These are phyloP conservation scores for Yamadazyma aaseri DNA, from an alignment of 1,139 yeast species.

Conservation along the genomic window DNA sequence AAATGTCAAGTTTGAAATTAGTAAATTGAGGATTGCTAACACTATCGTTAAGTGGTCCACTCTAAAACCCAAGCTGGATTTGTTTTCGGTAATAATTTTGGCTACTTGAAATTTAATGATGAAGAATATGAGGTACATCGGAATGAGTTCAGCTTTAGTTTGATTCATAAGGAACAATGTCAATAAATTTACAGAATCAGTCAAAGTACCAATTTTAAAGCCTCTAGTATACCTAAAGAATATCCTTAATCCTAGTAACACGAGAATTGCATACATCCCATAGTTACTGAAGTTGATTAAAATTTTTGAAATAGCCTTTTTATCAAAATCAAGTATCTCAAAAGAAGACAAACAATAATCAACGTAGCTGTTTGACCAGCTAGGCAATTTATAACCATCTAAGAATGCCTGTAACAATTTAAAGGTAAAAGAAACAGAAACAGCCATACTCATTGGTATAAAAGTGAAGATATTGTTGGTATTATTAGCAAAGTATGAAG, in stretches of 20 bases:
- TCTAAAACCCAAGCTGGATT: slow-evolving; percentile 17
- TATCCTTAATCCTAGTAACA: slow-evolving; percentile 25
- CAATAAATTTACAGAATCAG: slow-evolving; percentile 44
- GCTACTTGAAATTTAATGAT: slow-evolving; percentile 25
- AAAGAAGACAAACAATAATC: slow-evolving; percentile 30
- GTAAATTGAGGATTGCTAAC: slow-evolving; percentile 23
- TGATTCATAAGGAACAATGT: slow-evolving; percentile 68
- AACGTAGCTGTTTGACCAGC: slow-evolving; percentile 28
- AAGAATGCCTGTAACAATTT: slow-evolving; percentile 56
- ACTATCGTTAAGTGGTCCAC: slow-evolving; percentile 24
- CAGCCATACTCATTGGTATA: slow-evolving; percentile 37
- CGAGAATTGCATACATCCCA: slow-evolving; percentile 19
- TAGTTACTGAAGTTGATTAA: slow-evolving; percentile 29
- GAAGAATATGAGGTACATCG: slow-evolving; percentile 58
- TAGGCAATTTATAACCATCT: slow-evolving; percentile 54
- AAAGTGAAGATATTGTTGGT: slow-evolving; percentile 30
- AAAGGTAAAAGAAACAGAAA: slow-evolving; percentile 48
- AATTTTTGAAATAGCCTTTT: slow-evolving; percentile 26
- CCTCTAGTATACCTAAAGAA: slow-evolving; percentile 24
- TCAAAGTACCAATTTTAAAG: slow-evolving; percentile 26
- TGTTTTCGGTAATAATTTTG: slow-evolving; percentile 11
- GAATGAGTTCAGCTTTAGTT: slow-evolving; percentile 65
- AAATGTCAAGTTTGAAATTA: slow-evolving; percentile 72
- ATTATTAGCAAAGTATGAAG: slow-evolving; percentile 13
- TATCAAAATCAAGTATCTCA: slow-evolving; percentile 20